Conservation (phyloP, 2,329 filamentous ascomycete species). For the Trichoderma citrinoviride region DNA sequence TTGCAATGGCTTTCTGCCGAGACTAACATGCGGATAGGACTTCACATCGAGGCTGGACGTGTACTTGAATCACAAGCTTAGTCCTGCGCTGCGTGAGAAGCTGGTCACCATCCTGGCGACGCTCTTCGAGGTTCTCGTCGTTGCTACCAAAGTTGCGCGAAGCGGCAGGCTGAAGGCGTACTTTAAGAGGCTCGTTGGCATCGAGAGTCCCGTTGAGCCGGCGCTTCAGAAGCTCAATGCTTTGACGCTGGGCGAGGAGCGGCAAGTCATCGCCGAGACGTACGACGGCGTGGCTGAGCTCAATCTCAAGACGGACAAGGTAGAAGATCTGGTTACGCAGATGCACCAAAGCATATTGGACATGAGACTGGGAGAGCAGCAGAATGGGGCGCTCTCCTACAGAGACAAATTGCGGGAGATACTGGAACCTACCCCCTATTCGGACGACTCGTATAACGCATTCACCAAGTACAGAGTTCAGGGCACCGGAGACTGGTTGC, state of each 20-base stretch:
- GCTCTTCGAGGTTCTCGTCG: conserved; percentile 45
- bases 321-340: conserved; percentile 36
- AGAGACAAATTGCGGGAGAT: conserved; percentile 41
- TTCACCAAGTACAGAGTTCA: conserved; percentile 42
- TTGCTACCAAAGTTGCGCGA: conserved; percentile 42
- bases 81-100: conserved; percentile 39
- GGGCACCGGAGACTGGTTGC: conserved; percentile 48
- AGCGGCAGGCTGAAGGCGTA: conserved; percentile 43
- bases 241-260: conserved; percentile 42
- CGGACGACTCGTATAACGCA: conserved; percentile 42
- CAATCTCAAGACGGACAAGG: conserved; percentile 37
- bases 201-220: conserved; percentile 40
- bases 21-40: conserved; percentile 32
- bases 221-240: conserved; percentile 41
- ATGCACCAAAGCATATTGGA: conserved; percentile 38
- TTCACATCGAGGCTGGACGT: conserved; percentile 44
- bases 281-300: conserved; percentile 39
- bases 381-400: conserved; percentile 34
- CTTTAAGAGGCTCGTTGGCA: conserved; percentile 41
- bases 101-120: conserved; percentile 43
- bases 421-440: conserved; percentile 42
- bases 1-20: no score
- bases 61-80: conserved; percentile 41
- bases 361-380: conserved; percentile 37
- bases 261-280: conserved; percentile 45